These are phyloP conservation scores for Fusarium burgessii DNA, from an alignment of 2,329 filamentous ascomycete species.

Conservation along the genomic window DNA sequence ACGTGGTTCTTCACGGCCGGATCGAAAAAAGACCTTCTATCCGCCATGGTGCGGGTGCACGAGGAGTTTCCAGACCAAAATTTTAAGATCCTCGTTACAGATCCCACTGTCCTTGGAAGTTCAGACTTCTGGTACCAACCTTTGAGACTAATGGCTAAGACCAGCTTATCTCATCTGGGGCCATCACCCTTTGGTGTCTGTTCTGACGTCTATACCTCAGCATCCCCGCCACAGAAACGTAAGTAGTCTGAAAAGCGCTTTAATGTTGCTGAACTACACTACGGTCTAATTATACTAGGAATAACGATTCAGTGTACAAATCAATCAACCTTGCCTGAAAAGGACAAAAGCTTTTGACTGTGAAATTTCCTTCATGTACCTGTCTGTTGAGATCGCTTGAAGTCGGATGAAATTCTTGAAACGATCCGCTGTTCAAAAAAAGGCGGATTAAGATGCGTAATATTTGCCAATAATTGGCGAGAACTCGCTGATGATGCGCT, in stretches of 20 bases:
- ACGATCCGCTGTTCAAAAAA: not conserved
- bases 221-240: no score
- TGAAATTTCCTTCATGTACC: no score
- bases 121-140: not conserved
- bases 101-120: not conserved
- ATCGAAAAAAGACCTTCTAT: not conserved
- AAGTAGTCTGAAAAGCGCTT: not conserved
- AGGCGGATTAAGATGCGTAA: not conserved
- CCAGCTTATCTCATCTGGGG: no score
- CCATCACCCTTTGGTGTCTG: no score
- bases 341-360: no score
- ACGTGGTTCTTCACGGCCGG: not conserved
- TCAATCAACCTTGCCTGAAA: no score
- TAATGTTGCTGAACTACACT: not conserved
- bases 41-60: not conserved
- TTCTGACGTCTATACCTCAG: no score
- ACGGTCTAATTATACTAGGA: no score
- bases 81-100: not conserved
- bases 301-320: no score
- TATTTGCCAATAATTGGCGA: not conserved
- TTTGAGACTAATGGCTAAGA: no score
- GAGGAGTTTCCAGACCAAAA: not conserved
- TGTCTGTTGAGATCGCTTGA: not conserved
- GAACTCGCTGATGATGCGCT: slow-evolving; percentile 1
- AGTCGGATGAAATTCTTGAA: not conserved